Evolutionary conservation across 2,329 filamentous ascomycete genomes (phyloP), one percentile per base, ranked within the genome.

Genomic region (Aureobasidium musti): DNA sequence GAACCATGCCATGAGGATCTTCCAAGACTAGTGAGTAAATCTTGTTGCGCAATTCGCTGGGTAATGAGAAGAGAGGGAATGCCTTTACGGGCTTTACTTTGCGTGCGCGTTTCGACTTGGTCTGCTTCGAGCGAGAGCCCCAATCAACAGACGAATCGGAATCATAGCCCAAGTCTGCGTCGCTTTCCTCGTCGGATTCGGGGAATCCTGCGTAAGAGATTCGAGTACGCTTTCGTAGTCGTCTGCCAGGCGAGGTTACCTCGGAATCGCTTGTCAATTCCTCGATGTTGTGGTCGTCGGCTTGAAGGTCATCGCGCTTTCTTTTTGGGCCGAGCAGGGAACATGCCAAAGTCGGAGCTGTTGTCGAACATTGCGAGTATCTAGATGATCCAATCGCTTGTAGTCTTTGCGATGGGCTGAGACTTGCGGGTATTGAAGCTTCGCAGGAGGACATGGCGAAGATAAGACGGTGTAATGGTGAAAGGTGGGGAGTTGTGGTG

Each of bases 11-110:
- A 28, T 61, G n/a, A 8, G 57, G 57, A 19, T 61, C 57, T n/a
- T 47, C 5, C 13, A 61, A 13, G 6, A 59, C 64, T 5, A 68
- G 39, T 13, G 30, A 19, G 41, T 67, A 69, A 14, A 70, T 70
- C 17, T 69, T 39, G 39, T 70, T 69, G 17, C 69, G 67, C 19
- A 70, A 23, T 23, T 70, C 69, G 4, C 53, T 41, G 11, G 69
- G 63, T 1, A 70, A 63, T 3, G 61, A 65, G 17, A 65, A 23
- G 33, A 65, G 56, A 11, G 39, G 61, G 19, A 65, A 65, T n/a
- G 28, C 28, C 30, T 49, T 61, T 11, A 49, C 57, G 10, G 41
- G 30, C 28, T 61, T 49, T 49, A 35, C 41, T 13, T 61, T 49
- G 43, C 57, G 41, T 19, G 28, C 2, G 5, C 28, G 43, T 7